Base-by-base conservation (phyloP, 306 rosid species). In the Abrus pulchellus region DNA sequence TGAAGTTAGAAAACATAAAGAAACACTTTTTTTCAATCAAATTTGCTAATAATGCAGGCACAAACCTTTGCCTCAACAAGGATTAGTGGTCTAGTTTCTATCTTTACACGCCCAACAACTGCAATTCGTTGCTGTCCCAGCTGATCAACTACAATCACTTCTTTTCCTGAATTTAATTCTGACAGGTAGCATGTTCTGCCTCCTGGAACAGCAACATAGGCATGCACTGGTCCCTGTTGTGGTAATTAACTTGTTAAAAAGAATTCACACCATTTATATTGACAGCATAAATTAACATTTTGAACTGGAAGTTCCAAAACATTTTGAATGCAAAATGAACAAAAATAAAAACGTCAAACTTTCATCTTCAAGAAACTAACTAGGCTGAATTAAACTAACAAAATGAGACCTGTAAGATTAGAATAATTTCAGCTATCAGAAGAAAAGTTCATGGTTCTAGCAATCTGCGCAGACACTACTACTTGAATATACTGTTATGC, bases 41-140 rank as follows among this genome's bases (percentile, higher is more conserved):
- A 1, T 74, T 65, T 33, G 12, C 34, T 47, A 59, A 59, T 27
- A 45, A 56, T 69, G 52, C 52, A 80, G 12, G 70, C 38, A 86
- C 83, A 67, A 20, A 93, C 97, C 99, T 93, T 90, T 60, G 99
- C 99, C 87, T 95, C 98, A 38, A 95, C 89, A 52, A 93, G 92
- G 61, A 95, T 83, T 13, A 93, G 88, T 13, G 90, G 97, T 79
- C 99, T 91, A 20, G 88, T 91, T 83, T 95, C 98, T 52, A 95
- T 93, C 87, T 93, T 95, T 20, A 87, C 94, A 28, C 98, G 94
- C 48, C 97, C 98, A 43, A 95, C 99, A 83, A 88, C 76, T 10
- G 93, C 88, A 60, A 83, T 88, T 59, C 97, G 84, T 80, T 89
- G 97, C 61, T 79, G 87, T 62, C 99, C 98, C 70, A 71, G 87